Percentiles rank a stretch among this genome's conserved stretches.
Conservation (phyloP, 768 basidiomycete genomes). For the Mycena filopes region DNA sequence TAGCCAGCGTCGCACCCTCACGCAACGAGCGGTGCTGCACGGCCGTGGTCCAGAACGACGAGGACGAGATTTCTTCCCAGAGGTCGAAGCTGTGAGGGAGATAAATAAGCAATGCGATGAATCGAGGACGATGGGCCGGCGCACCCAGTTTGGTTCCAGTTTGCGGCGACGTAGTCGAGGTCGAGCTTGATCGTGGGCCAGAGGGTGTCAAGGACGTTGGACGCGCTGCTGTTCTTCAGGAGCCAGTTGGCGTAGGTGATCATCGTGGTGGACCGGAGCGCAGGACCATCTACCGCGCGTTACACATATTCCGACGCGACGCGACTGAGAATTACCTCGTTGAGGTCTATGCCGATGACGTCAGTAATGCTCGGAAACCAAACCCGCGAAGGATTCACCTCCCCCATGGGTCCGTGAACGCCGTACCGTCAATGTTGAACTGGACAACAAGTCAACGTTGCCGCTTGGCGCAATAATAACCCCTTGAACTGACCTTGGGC, state of each 20-base stretch:
- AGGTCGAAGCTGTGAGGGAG: slow-evolving; percentile 63
- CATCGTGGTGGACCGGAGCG: slow-evolving; percentile 72
- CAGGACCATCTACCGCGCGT: slow-evolving; percentile 68
- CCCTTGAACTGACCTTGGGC: slow-evolving; percentile 47
- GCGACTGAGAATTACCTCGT: slow-evolving; percentile 51
- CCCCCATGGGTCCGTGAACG: slow-evolving; percentile 65
- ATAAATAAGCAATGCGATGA: background rate
- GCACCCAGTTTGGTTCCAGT: slow-evolving; percentile 64
- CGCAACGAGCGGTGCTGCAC: slow-evolving; percentile 81
- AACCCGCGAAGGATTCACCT: slow-evolving; percentile 23
- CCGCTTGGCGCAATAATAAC: background rate
- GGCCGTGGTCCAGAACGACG: slow-evolving; percentile 85
- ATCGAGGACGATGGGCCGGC: slow-evolving; percentile 26
- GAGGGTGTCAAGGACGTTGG: slow-evolving; percentile 46
- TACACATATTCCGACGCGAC: background rate
- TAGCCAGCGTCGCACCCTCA: slow-evolving; percentile 72
- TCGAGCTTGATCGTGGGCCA: slow-evolving; percentile 52
- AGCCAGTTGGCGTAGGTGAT: slow-evolving; percentile 77
- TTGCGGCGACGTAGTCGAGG: slow-evolving; percentile 60
- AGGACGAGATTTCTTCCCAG: slow-evolving; percentile 78
- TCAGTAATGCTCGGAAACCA: background rate
- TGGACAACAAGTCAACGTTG: slow-evolving; percentile 36
- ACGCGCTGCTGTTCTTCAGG: slow-evolving; percentile 56
- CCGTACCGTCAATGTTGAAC: slow-evolving; percentile 71
- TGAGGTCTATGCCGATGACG: slow-evolving; percentile 55